A percentile compares a stretch with the other conserved stretches of the same genome.
phyloP scores from a whole-genome alignment of 306 rosid species.

The Carpinus viminea region DNA sequence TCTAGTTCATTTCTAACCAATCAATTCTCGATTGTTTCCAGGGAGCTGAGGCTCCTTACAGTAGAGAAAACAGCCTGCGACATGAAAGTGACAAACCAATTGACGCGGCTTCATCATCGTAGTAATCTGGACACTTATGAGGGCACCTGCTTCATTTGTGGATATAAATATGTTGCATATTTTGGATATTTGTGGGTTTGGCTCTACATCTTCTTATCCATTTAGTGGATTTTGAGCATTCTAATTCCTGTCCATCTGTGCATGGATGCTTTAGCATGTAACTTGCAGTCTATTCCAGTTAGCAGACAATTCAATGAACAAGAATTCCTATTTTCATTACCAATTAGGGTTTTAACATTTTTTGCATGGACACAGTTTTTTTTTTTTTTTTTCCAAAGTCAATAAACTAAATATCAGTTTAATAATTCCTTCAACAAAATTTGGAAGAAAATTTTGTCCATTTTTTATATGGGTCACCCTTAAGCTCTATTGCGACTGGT shows the following conservation, averaged over 20 bases:
- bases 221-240: not conserved
- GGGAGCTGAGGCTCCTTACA: slow-evolving; percentile 77
- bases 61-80: slow-evolving; percentile 84
- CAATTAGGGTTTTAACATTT: too few species aligned
- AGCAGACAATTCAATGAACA: not conserved
- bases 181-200: slow-evolving; percentile 12
- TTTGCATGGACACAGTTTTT: too few species aligned
- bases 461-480: too few species aligned
- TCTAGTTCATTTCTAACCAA: slow-evolving; percentile 22
- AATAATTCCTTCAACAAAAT: too few species aligned
- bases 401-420: too few species aligned
- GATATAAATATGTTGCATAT: slow-evolving; percentile 10
- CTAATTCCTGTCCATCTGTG: not conserved
- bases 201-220: not conserved
- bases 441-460: too few species aligned
- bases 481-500: too few species aligned
- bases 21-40: slow-evolving; percentile 32
- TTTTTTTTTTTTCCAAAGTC: too few species aligned
- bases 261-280: slow-evolving; percentile 7
- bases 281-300: not conserved
- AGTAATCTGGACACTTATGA: slow-evolving; percentile 8
- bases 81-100: slow-evolving; percentile 40
- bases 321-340: not conserved
- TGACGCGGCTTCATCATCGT: slow-evolving; percentile 50
- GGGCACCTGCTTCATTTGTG: slow-evolving; percentile 17